A percentile compares a stretch with the other conserved stretches of the same genome.
Conservation (phyloP, 2,329 filamentous ascomycete species). For the Ciborinia camelliae region DNA sequence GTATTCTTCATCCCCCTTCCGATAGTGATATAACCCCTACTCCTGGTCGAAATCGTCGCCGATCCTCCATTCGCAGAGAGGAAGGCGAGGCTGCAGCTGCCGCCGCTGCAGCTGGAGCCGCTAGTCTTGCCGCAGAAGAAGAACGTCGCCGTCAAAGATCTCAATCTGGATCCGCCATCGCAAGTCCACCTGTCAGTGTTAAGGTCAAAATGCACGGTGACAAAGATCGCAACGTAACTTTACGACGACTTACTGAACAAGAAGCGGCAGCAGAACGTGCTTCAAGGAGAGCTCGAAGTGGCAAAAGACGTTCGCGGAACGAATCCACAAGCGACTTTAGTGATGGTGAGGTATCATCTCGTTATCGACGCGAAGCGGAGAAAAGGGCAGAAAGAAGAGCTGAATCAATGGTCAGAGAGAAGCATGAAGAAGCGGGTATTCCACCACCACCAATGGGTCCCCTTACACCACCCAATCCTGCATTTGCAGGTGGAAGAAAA, state of each 20-base stretch:
- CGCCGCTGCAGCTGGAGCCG: slow-evolving; percentile 46
- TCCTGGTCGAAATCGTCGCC: slow-evolving; percentile 41
- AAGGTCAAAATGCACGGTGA: slow-evolving; percentile 60
- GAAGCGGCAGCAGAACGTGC: slow-evolving; percentile 47
- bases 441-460: slow-evolving; percentile 39
- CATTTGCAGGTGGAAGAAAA: slow-evolving; percentile 51
- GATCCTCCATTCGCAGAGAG: slow-evolving; percentile 47
- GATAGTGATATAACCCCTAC: slow-evolving; percentile 24
- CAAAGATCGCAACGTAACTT: slow-evolving; percentile 57
- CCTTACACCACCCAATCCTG: slow-evolving; percentile 54
- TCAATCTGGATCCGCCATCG: slow-evolving; percentile 30
- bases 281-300: slow-evolving; percentile 30
- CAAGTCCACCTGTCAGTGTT: slow-evolving; percentile 52
- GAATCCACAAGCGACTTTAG: slow-evolving; percentile 56
- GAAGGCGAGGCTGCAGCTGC: slow-evolving; percentile 46
- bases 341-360: slow-evolving; percentile 51
- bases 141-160: slow-evolving; percentile 37
- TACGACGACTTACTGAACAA: slow-evolving; percentile 59
- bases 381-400: slow-evolving; percentile 24
- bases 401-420: slow-evolving; percentile 38
- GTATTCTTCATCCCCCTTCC: slow-evolving; percentile 39
- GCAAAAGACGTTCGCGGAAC: slow-evolving; percentile 43
- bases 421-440: slow-evolving; percentile 30
- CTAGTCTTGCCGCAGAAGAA: slow-evolving; percentile 48
- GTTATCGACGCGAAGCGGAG: slow-evolving; percentile 54